A percentile compares a stretch with the other conserved stretches of the same genome.
Conservation (phyloP, 2,329 filamentous ascomycete species). For the Cadophora sp. region DNA sequence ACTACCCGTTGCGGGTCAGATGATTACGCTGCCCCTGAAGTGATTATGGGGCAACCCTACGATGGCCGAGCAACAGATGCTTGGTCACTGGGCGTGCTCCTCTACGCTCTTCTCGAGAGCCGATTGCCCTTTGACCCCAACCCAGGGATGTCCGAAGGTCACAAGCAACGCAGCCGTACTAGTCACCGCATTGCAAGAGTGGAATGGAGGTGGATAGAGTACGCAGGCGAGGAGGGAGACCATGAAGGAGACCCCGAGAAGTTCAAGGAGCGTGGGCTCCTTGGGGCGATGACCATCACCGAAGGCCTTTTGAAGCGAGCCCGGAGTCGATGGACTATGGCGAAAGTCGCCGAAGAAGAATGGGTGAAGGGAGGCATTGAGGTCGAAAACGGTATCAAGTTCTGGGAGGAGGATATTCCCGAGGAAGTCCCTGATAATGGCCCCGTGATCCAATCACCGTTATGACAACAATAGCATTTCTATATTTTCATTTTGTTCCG, state of each 20-base stretch:
- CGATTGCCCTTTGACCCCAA: constrained; percentile 90
- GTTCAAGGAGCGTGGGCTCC: constrained; percentile 68
- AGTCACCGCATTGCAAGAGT: constrained; percentile 94
- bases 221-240: constrained; percentile 82
- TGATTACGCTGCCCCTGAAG: constrained; percentile 96
- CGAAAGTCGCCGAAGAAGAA: constrained; percentile 71
- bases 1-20: constrained; percentile 94
- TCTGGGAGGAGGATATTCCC: constrained; percentile 57
- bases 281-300: constrained; percentile 80
- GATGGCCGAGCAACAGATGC: constrained; percentile 91
- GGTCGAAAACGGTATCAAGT: constrained; percentile 67
- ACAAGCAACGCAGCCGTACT: constrained; percentile 79
- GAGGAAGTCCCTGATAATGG: constrained; percentile 34
- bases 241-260: constrained; percentile 73
- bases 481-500: not conserved
- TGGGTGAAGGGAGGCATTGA: constrained; percentile 81
- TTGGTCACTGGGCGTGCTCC: constrained; percentile 91
- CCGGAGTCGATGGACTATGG: constrained; percentile 76
- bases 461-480: not conserved
- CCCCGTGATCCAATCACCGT: constrained; percentile 4
- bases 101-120: constrained; percentile 94
- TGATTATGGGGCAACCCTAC: constrained; percentile 93
- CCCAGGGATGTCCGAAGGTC: constrained; percentile 78
- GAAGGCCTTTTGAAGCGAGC: constrained; percentile 86
- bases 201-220: constrained; percentile 94